Conservation (phyloP, 139 green algal species). For the Diplosphaera chodatii region DNA sequence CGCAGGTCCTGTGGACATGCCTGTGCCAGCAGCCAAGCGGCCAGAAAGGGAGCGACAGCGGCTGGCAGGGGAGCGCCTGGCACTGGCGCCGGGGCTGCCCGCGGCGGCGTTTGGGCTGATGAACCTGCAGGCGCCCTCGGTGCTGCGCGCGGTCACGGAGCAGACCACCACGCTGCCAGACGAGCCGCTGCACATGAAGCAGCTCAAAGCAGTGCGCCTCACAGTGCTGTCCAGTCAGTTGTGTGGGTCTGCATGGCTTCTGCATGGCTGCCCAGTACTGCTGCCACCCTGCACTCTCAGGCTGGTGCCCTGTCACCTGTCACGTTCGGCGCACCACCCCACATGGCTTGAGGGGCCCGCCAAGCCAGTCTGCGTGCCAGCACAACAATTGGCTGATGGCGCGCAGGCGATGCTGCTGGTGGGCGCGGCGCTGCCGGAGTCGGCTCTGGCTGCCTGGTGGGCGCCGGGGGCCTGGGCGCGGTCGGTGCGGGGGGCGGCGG, state of each 20-base stretch:
- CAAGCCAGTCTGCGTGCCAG: no score
- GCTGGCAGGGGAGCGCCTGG: neutral
- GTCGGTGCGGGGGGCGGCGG: slow-evolving; percentile 26
- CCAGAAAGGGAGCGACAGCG: neutral
- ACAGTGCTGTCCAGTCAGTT: neutral
- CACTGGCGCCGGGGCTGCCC: neutral
- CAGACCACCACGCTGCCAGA: neutral
- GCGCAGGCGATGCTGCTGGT: slow-evolving; percentile 25
- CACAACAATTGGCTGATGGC: no score
- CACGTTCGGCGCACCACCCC: no score
- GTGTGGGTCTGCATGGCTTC: no score
- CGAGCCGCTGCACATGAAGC: neutral
- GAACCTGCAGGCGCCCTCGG: neutral
- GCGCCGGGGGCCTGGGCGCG: slow-evolving; percentile 11
- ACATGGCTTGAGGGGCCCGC: no score
- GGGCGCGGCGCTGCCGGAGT: slow-evolving; percentile 29
- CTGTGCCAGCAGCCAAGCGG: no score
- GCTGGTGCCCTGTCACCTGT: no score
- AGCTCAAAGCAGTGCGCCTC: neutral
- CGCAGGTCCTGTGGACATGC: no score
- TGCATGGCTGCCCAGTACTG: no score
- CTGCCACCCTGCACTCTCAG: no score
- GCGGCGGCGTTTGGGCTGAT: neutral
- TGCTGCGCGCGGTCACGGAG: neutral
- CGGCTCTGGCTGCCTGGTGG: slow-evolving; percentile 5